A percentile compares a stretch with the other conserved stretches of the same genome.
phyloP scores from a whole-genome alignment of 169 alveolate genomes.

The Perkinsus marinus region DNA sequence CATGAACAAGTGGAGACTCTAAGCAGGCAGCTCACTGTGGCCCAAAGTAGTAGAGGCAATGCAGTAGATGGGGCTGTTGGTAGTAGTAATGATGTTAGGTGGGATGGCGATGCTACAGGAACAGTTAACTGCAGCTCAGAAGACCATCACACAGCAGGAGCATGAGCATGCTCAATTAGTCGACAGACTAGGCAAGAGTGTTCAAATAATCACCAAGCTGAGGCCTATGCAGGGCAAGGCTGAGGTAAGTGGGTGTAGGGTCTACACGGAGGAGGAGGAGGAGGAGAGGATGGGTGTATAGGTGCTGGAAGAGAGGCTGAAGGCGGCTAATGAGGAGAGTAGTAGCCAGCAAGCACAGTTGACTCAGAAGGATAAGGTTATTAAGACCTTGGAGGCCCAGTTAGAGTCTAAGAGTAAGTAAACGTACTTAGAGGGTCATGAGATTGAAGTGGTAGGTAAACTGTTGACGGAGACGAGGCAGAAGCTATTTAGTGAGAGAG shows the following conservation, averaged over 20 bases:
- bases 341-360: neutral
- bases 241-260: neutral
- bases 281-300: too few species aligned
- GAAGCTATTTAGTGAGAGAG: neutral
- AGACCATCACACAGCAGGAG: neutral
- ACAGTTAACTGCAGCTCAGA: neutral
- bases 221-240: neutral
- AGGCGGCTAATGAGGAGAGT: neutral
- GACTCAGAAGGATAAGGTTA: neutral
- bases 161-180: neutral
- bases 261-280: too few species aligned
- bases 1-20: neutral
- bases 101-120: neutral
- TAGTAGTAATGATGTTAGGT: neutral
- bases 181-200: neutral
- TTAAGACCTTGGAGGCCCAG: neutral
- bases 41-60: neutral
- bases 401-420: neutral
- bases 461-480: neutral
- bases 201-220: neutral
- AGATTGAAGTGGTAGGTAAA: neutral
- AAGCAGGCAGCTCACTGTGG: neutral
- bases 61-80: neutral
- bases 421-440: neutral
- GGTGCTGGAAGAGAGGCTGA: neutral